Evolutionary conservation across 106 monocot species (phyloP).

Genomic region (Amphibolis antarctica): DNA sequence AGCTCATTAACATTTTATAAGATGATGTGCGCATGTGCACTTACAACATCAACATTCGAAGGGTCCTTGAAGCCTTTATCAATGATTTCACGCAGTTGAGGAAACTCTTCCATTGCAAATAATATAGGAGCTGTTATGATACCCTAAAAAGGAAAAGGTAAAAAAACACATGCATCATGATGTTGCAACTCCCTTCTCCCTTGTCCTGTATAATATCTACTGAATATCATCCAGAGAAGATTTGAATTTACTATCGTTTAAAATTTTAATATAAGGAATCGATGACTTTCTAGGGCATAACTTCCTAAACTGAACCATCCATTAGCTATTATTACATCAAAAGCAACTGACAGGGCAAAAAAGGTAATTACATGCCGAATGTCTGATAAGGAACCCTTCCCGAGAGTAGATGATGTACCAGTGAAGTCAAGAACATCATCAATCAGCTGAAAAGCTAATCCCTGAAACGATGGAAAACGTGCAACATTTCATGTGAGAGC

Average conservation of each 20-base stretch:
- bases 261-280: no score
- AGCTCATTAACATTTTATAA: neutral
- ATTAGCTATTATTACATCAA: no score
- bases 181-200: no score
- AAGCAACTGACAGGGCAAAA: conserved; percentile 2
- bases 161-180: no score
- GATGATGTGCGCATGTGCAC: neutral
- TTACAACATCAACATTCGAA: conserved; percentile 51
- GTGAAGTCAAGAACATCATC: conserved; percentile 83
- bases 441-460: conserved; percentile 62
- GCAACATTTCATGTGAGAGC: neutral
- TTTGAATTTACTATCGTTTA: no score
- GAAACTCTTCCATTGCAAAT: conserved; percentile 65
- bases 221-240: no score
- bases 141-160: conserved; percentile 18
- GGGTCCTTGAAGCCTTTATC: conserved; percentile 34
- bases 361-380: conserved; percentile 51
- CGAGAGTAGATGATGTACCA: conserved; percentile 47
- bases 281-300: no score
- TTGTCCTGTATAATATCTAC: no score
- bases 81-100: conserved; percentile 38
- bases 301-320: no score
- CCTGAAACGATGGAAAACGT: conserved; percentile 20
- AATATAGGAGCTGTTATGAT: conserved; percentile 52
- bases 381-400: conserved; percentile 66